A percentile compares a stretch with the other conserved stretches of the same genome.
Evolutionary conservation across 1,284 basidiomycete genomes (phyloP).

Genomic region (Moesziomyces parantarcticus): DNA sequence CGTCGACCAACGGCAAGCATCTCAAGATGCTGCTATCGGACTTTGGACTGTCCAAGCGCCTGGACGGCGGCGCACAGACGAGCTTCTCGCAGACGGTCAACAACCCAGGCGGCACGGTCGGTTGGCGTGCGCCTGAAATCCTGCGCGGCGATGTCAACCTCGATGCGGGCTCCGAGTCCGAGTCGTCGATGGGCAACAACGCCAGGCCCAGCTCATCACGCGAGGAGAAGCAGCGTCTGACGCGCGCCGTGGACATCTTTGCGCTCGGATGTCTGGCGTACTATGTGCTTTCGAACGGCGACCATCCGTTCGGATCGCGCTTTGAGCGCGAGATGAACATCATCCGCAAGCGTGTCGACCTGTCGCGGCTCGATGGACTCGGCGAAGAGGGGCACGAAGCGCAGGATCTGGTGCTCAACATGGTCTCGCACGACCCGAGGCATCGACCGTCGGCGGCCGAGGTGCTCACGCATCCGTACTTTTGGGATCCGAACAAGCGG

Average conservation of each 20-base stretch:
- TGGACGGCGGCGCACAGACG: constrained; percentile 63
- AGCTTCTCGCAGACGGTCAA: constrained; percentile 66
- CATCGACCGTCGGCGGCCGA: constrained; percentile 84
- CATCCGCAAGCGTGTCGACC: constrained; percentile 52
- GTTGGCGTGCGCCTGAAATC: constrained; percentile 67
- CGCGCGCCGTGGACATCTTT: constrained; percentile 66
- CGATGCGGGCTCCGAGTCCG: constrained; percentile 53
- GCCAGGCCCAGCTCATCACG: constrained; percentile 13
- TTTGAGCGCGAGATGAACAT: constrained; percentile 68
- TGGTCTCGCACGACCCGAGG: constrained; percentile 56
- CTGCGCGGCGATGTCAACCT: constrained; percentile 58
- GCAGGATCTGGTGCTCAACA: constrained; percentile 60
- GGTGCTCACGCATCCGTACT: constrained; percentile 91
- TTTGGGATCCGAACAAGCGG: constrained; percentile 89
- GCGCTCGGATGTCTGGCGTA: constrained; percentile 65
- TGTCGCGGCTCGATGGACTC: constrained; percentile 52
- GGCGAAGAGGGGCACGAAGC: constrained; percentile 65
- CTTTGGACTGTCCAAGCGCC: constrained; percentile 65
- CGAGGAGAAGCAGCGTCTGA: constrained; percentile 54
- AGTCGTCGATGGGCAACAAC: constrained; percentile 48
- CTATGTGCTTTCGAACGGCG: constrained; percentile 64
- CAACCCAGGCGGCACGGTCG: constrained; percentile 65
- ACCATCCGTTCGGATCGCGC: constrained; percentile 64
- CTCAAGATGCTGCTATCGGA: constrained; percentile 67
- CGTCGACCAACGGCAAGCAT: constrained; percentile 42